Evolutionary conservation across 305 asterid species (phyloP).

Genomic region (Solanum aculeatissimum): DNA sequence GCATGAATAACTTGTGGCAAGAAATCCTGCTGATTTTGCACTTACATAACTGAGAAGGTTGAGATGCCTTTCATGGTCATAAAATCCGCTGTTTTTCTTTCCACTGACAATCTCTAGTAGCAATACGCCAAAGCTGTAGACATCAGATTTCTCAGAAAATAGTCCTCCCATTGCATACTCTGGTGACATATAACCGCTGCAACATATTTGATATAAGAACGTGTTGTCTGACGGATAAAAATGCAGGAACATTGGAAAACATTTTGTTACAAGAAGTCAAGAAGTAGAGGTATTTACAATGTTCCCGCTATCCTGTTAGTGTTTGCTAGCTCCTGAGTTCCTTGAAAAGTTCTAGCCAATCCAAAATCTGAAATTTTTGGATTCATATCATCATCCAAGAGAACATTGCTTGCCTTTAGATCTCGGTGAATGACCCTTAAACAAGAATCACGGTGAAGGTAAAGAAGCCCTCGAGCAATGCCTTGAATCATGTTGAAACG

Average conservation of each 20-base stretch:
- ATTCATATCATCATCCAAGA: constrained; percentile 7
- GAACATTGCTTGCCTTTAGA: constrained; percentile 13
- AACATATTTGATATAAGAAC: background rate
- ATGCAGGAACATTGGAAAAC: background rate
- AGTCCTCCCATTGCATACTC: constrained; percentile 11
- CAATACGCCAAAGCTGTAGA: constrained; percentile 12
- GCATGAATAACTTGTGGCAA: background rate
- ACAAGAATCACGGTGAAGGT: constrained; percentile 16
- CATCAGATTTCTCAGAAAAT: constrained; percentile 18
- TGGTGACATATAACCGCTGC: constrained; percentile 18
- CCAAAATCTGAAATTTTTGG: constrained; percentile 22
- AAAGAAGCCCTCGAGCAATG: constrained; percentile 14
- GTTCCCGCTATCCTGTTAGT: constrained; percentile 15
- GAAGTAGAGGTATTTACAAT: background rate
- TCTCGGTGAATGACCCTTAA: constrained; percentile 13
- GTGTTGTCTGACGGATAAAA: background rate
- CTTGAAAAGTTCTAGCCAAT: constrained; percentile 6
- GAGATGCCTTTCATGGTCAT: background rate
- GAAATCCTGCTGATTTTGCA: background rate
- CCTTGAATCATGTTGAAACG: constrained; percentile 15
- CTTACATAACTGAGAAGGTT: constrained; percentile 15
- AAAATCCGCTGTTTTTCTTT: constrained; percentile 3
- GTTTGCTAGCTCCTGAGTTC: constrained; percentile 7
- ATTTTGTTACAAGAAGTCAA: no score
- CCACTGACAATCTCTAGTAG: constrained; percentile 12